Percentiles rank a stretch among this genome's conserved stretches.
Evolutionary conservation across 208 protist species (phyloP).

Genomic region (Leptomonas pyrrhocoris): DNA sequence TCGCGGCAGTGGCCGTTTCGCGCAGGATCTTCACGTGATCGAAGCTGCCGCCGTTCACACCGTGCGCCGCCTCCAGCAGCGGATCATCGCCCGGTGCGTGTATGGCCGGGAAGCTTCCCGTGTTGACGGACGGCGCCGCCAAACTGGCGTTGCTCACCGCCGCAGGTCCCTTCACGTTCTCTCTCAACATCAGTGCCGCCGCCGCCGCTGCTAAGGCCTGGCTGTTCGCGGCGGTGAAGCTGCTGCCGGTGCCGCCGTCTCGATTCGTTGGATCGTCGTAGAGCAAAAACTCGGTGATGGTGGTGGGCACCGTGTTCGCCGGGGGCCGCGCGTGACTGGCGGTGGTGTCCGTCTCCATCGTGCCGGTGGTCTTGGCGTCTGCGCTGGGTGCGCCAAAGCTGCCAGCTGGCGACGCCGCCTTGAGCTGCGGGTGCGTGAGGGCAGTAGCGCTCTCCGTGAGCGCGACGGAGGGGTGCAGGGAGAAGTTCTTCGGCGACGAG

Average conservation of each 20-base stretch:
- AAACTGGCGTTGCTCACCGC: constrained; percentile 13
- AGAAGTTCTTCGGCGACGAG: neutral
- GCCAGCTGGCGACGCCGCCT: constrained; percentile 4
- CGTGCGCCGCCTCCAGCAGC: neutral
- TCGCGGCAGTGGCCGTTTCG: neutral
- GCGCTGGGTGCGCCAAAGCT: constrained; percentile 8
- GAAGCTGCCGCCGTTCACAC: constrained; percentile 8
- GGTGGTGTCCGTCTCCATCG: neutral
- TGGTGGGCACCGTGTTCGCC: constrained; percentile 25
- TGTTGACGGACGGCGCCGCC: neutral
- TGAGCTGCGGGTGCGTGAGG: neutral
- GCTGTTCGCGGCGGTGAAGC: constrained; percentile 18
- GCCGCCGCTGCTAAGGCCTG: constrained; percentile 20
- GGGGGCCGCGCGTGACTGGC: constrained; percentile 11
- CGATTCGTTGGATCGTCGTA: constrained; percentile 22
- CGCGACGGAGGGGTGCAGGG: neutral
- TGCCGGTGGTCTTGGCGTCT: neutral
- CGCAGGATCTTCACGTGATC: neutral
- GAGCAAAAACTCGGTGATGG: constrained; percentile 24
- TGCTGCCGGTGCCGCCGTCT: constrained; percentile 6
- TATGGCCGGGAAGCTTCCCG: constrained; percentile 6
- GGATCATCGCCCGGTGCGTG: neutral
- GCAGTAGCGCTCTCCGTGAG: neutral
- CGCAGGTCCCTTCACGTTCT: constrained; percentile 1
- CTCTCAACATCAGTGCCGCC: constrained; percentile 8